Evolutionary conservation across 768 basidiomycete species (phyloP), one percentile per base, ranked within the genome.

Genomic region (Leccinum incarnatum): DNA sequence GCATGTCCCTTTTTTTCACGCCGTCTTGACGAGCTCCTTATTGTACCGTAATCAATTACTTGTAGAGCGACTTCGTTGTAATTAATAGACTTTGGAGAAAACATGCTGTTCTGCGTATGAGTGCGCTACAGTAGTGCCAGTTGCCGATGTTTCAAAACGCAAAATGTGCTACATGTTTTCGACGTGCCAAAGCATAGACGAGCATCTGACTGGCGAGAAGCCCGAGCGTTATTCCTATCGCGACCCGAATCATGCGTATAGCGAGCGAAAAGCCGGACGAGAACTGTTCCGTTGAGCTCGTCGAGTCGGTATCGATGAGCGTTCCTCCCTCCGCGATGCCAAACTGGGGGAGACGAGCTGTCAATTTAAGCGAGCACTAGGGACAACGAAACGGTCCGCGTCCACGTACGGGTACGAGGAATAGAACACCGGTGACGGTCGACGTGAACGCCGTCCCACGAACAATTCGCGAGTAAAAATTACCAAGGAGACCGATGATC

Each of bases 371-470:
- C 17, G 32, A 27, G 8, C 1, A 53, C 29, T n/a, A 51, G 25
- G 27, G 6, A 29, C 30, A 53, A 40, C 32, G 27, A 19, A 53
- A 40, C 32, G 27, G 19, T 23, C 34, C 48, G 46, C 7, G 37
- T 52, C 45, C 50, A 76, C 89, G 71, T 70, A 93, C 93, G 50
- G 93, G 92, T 11, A 95, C 92, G 21, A 94, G 77, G 72, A 94
- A 93, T 51, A 93, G 74, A n/a, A 95, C 88, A n/a, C 90, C 89
- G 2, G 92, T 89, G n/a, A 93, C 89, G 89, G 93, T 95, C 11
- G 88, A 85, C 0, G 91, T 92, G 71, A 94, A 95, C 3, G 93
- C 91, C 2, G 91, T 93, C 54, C 91, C 91, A 29, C 85, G 79
- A 58, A 86, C 77, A 17, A 88, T 72, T 17, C 91, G 82, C 36